phyloP scores from a whole-genome alignment of 306 rosid genomes.

The Cucumis hystrix region DNA sequence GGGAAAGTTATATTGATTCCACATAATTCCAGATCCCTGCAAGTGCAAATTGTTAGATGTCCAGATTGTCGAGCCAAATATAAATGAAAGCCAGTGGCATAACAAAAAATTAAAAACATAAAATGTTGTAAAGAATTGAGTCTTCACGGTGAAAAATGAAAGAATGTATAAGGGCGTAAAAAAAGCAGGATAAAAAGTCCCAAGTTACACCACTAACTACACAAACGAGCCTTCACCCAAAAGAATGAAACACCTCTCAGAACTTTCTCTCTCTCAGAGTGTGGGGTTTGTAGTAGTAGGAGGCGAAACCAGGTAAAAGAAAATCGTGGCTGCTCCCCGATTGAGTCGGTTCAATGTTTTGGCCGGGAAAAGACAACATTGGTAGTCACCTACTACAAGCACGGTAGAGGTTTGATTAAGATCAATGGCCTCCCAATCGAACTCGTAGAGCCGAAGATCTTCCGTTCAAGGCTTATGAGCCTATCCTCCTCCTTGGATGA shows the following conservation, averaged over 20 bases:
- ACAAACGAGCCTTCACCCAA: too few relatives aligned
- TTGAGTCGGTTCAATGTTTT: constrained; percentile 67
- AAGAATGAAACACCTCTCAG: not conserved
- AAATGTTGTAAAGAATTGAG: too few relatives aligned
- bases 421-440: constrained; percentile 81
- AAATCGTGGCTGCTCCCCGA: constrained; percentile 7
- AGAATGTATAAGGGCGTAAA: too few relatives aligned
- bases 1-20: constrained; percentile 60
- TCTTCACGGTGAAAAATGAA: too few relatives aligned
- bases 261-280: not conserved
- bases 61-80: not conserved
- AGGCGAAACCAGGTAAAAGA: not conserved
- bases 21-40: constrained; percentile 88
- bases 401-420: constrained; percentile 68
- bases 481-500: constrained; percentile 58
- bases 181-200: too few relatives aligned
- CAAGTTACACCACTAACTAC: too few relatives aligned
- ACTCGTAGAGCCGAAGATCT: constrained; percentile 65
- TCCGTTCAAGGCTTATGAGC: constrained; percentile 82
- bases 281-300: constrained; percentile 5
- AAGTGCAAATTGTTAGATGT: constrained; percentile 11
- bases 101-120: too few relatives aligned
- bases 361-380: constrained; percentile 86
- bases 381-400: constrained; percentile 80
- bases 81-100: not conserved